Evolutionary conservation across 2,329 filamentous ascomycete genomes (phyloP).

Genomic region (Celoporthe dispersa): DNA sequence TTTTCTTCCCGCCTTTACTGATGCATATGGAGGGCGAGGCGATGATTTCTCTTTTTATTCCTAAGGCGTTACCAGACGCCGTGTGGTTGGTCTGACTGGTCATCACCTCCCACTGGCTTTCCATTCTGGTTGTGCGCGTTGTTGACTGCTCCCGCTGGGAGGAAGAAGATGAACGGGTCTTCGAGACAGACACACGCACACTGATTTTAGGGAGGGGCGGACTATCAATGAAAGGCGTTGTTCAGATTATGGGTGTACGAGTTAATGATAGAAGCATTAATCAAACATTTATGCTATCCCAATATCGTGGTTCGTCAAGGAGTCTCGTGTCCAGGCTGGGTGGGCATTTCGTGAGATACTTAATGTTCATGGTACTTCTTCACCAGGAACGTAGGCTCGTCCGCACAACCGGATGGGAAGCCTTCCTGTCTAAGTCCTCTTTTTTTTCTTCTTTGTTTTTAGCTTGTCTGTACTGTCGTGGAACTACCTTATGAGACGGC

Average conservation of each 20-base stretch:
- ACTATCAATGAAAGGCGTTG: background rate
- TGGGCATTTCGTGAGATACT: no score
- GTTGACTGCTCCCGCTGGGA: background rate
- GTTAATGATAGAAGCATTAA: constrained; percentile 20
- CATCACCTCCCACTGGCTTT: background rate
- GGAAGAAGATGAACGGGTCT: background rate
- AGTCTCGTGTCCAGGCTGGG: no score
- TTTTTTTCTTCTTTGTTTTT: no score
- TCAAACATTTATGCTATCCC: constrained; percentile 7
- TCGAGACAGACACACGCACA: background rate
- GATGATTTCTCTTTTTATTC: background rate
- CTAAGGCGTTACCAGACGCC: background rate
- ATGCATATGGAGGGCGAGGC: background rate
- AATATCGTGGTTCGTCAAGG: no score
- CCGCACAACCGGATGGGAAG: no score
- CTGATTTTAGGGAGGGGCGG: background rate
- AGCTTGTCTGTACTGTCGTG: no score
- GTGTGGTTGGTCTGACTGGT: constrained; percentile 4
- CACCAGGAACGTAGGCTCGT: no score
- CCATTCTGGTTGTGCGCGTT: background rate
- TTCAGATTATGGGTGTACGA: constrained; percentile 11
- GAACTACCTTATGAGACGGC: no score
- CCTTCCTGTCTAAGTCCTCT: no score
- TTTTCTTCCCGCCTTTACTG: background rate
- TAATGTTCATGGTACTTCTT: no score